phyloP scores from a whole-genome alignment of 176 grass and related monocot species.

The Oryza coarctata region DNA sequence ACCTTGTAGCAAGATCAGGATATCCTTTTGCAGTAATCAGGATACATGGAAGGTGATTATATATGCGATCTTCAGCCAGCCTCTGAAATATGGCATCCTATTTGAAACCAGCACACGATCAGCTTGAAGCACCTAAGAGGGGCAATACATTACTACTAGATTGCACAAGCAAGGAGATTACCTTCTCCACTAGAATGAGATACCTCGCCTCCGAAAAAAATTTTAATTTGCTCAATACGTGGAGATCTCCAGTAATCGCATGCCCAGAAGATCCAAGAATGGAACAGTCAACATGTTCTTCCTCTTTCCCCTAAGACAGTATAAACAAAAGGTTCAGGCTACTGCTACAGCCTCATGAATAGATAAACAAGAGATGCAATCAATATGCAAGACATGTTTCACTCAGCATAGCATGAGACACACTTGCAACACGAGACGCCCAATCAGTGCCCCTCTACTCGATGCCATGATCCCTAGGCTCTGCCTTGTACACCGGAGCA shows the following conservation, averaged over 20 bases:
- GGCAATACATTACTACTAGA: neutral
- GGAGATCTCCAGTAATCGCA: conserved; percentile 76
- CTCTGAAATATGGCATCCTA: conserved; percentile 98
- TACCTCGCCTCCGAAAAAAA: conserved; percentile 76
- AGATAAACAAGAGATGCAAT: neutral
- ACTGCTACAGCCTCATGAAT: neutral
- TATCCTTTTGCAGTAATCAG: conserved; percentile 95
- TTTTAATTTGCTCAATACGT: conserved; percentile 58
- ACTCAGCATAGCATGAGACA: conserved; percentile 7
- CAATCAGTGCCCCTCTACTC: conserved; percentile 78
- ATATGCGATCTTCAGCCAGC: conserved; percentile 85
- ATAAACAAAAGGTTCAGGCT: conserved; percentile 24
- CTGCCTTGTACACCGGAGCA: conserved; percentile 83
- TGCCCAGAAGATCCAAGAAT: conserved; percentile 75
- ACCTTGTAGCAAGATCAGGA: conserved; percentile 97
- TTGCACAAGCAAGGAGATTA: conserved; percentile 20
- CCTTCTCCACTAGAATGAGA: conserved; percentile 90
- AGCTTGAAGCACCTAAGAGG: neutral
- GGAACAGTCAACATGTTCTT: conserved; percentile 75
- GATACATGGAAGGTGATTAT: conserved; percentile 78
- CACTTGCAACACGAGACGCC: conserved; percentile 70
- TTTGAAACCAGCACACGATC: conserved; percentile 18
- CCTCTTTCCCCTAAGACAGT: conserved; percentile 50
- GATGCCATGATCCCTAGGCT: conserved; percentile 93
- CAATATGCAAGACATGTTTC: conserved; percentile 10